Percentiles rank a stretch among this genome's conserved stretches.
phyloP scores from a whole-genome alignment of 495 filamentous ascomycete species.

The Trichoderma parareesei region DNA sequence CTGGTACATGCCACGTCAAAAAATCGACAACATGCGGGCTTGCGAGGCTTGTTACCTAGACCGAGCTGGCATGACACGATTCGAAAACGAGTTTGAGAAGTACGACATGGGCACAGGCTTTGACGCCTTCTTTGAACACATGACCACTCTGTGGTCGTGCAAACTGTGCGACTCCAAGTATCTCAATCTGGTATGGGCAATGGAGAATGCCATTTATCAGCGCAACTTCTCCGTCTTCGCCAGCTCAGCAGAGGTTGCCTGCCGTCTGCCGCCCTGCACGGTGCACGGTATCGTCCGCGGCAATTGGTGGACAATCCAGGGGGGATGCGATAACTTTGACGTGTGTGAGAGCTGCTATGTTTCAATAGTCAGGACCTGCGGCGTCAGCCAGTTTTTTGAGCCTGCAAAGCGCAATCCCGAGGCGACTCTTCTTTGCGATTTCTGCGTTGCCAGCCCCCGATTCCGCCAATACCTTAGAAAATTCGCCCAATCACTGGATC shows the following conservation, averaged over 20 bases:
- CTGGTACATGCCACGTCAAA: background rate
- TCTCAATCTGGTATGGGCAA: background rate
- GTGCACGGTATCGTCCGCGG: background rate
- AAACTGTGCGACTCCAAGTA: background rate
- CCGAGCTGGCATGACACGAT: background rate
- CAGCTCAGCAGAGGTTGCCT: background rate
- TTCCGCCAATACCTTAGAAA: background rate
- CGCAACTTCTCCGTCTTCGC: background rate
- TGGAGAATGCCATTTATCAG: background rate
- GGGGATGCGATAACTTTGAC: constrained; percentile 1
- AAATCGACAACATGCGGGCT: background rate
- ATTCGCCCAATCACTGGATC: background rate
- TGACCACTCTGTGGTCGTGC: background rate
- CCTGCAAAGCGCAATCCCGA: background rate
- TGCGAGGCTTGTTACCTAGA: background rate
- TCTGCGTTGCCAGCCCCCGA: background rate
- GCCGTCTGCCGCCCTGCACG: background rate
- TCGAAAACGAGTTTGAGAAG: background rate
- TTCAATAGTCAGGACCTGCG: background rate
- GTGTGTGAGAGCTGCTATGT: background rate
- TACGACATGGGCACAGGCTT: background rate
- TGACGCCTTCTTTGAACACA: background rate
- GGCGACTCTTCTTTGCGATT: background rate
- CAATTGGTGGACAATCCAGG: constrained; percentile 2
- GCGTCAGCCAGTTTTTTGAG: background rate